Evolutionary conservation across 768 basidiomycete genomes (phyloP).

Genomic region (Hericium erinaceus): DNA sequence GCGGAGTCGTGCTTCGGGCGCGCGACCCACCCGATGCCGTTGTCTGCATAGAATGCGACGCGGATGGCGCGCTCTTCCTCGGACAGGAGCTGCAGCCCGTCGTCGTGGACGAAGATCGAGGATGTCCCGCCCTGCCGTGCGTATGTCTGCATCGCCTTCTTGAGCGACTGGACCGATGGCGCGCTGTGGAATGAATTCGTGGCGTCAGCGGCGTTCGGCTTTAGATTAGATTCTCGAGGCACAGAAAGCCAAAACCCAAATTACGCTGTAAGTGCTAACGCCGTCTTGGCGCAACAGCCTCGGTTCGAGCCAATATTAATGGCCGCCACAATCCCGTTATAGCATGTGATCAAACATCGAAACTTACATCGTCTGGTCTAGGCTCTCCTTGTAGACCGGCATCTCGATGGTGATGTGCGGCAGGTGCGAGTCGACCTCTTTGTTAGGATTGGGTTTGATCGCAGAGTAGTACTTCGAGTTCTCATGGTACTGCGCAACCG

Average conservation of each 20-base stretch:
- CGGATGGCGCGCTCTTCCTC: conserved; percentile 57
- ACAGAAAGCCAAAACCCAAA: neutral
- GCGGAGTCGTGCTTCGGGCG: conserved; percentile 59
- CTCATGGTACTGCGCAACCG: conserved; percentile 77
- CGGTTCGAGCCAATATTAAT: no score
- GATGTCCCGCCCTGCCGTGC: conserved; percentile 84
- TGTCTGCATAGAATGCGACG: conserved; percentile 64
- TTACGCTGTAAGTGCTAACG: neutral
- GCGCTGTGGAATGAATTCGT: conserved; percentile 29
- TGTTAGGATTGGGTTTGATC: conserved; percentile 47
- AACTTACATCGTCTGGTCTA: conserved; percentile 72
- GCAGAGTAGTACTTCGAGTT: conserved; percentile 83
- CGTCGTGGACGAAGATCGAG: conserved; percentile 74
- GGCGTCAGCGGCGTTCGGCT: neutral
- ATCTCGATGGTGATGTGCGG: conserved; percentile 76
- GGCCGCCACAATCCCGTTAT: no score
- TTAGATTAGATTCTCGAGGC: neutral
- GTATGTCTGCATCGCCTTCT: conserved; percentile 87
- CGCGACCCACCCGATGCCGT: conserved; percentile 78
- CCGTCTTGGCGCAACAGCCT: neutral
- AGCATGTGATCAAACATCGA: neutral
- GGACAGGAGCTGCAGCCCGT: conserved; percentile 64
- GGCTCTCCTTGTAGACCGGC: conserved; percentile 83
- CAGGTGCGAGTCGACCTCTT: conserved; percentile 50
- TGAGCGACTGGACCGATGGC: conserved; percentile 68